Base-by-base conservation (phyloP, 2,329 filamentous ascomycete genomes). In the Esteya vermicola region DNA sequence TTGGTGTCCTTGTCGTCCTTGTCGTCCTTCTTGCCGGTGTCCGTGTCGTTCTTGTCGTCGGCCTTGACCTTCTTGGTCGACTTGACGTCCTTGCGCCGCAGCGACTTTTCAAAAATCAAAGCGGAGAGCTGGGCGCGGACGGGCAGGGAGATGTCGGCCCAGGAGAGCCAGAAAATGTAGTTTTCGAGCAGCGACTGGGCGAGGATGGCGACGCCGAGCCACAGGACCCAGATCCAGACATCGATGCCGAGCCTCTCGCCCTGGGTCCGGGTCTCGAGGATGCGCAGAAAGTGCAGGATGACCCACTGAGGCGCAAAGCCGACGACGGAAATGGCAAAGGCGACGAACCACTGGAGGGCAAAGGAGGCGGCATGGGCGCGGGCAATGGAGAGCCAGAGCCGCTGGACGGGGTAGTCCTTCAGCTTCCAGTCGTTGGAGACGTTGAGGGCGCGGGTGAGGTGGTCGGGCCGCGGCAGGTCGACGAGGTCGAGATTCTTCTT, bases 1-100 rank as follows among this genome's bases (percentile, higher is more conserved):
- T 62, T 63, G 60, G 6, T 64, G 62, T 4, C 61, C 60, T 36
- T 39, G 6, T 34, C 34, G 5, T 25, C 33, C 22, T 13, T 26
- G 2, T 22, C 33, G 9, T 56, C 51, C 3, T 53, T 50, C 7
- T 48, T 46, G 37, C 53, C 52, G 21, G 54, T 54, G 6, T 50
- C 51, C 2, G 48, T 43, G 5, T 49, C 55, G 20, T 50, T 47
- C 27, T 52, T 47, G 4, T 47, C 46, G 57, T 53, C 51, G 26
- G 61, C 59, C 36, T 62, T 63, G 16, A 55, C 54, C 9, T 56
- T 50, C 50, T 70, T 75, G 27, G 63, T 65, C 10, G 73, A 70
- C 53, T 85, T 85, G 31, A 83, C 73, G 54, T 88, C 83, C 54
- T 89, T 89, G 36, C 78, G 71, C 33, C 78, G 70, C 65, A 86